phyloP scores from a whole-genome alignment of 2,329 filamentous ascomycete species.

The Pseudocercospora fijiensis region DNA sequence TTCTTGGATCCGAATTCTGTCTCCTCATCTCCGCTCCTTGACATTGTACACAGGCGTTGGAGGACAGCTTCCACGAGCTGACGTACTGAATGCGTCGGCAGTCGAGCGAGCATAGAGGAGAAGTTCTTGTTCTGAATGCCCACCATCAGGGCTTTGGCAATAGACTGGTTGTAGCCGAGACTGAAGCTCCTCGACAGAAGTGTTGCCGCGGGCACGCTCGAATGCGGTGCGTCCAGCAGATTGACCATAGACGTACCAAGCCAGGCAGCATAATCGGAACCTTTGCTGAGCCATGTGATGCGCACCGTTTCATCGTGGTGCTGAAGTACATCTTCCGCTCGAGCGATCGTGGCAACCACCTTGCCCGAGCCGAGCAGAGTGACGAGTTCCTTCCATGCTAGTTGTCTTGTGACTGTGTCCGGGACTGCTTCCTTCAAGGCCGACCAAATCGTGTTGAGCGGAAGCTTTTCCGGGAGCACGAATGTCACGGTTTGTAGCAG shows the following conservation, averaged over 20 bases:
- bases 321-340: constrained; percentile 56
- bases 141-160: constrained; percentile 22
- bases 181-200: constrained; percentile 61
- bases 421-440: constrained; percentile 45
- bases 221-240: constrained; percentile 34
- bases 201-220: constrained; percentile 36
- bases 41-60: constrained; percentile 29
- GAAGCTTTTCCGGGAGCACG: constrained; percentile 47
- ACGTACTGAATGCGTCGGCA: constrained; percentile 41
- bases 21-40: background rate
- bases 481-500: constrained; percentile 46
- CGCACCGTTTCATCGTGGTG: constrained; percentile 35
- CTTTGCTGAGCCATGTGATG: constrained; percentile 65
- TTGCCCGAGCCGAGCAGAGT: constrained; percentile 60
- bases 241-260: constrained; percentile 62
- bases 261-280: constrained; percentile 67
- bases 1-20: background rate
- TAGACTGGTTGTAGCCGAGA: constrained; percentile 61
- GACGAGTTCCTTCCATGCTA: constrained; percentile 65
- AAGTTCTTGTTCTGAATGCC: constrained; percentile 17
- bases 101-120: background rate
- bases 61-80: constrained; percentile 43
- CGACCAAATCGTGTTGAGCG: constrained; percentile 47
- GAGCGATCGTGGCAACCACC: constrained; percentile 57
- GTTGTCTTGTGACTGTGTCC: constrained; percentile 47